phyloP scores from a whole-genome alignment of 371 early-diverging fungal genomes.

The Rhizomucor pusillus region DNA sequence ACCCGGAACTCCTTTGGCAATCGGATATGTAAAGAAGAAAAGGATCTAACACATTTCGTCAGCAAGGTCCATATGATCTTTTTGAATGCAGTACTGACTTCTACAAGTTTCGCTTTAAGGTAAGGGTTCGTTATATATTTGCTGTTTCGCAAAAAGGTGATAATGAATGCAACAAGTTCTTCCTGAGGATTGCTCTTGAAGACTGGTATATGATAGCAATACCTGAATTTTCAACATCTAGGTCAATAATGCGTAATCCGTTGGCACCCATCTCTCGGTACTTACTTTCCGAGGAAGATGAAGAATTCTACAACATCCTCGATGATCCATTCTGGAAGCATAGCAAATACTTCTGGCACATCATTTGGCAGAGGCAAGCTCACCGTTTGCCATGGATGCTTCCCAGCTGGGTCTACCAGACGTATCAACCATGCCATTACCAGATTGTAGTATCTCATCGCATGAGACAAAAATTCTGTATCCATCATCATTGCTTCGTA shows the following conservation, averaged over 20 bases:
- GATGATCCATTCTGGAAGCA: conserved; percentile 91
- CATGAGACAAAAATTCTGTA: conserved; percentile 54
- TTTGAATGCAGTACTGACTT: conserved; percentile 45
- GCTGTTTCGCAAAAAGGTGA: conserved; percentile 76
- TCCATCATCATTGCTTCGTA: conserved; percentile 80
- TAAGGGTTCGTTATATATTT: conserved; percentile 91
- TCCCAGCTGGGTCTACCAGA: conserved; percentile 49
- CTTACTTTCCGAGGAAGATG: conserved; percentile 59
- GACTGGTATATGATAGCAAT: conserved; percentile 60
- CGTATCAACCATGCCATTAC: conserved; percentile 81
- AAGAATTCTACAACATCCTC: conserved; percentile 84
- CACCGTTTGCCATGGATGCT: conserved; percentile 55
- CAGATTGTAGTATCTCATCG: conserved; percentile 77
- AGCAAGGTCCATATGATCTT: not conserved
- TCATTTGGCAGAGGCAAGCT: conserved; percentile 52
- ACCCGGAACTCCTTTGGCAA: conserved; percentile 49
- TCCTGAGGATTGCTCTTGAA: conserved; percentile 60
- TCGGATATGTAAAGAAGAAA: conserved; percentile 69
- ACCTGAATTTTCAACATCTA: conserved; percentile 15
- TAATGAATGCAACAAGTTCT: conserved; percentile 75
- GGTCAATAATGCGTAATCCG: not conserved
- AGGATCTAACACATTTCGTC: conserved; percentile 50
- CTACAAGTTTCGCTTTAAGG: conserved; percentile 90
- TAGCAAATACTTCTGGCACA: conserved; percentile 63
- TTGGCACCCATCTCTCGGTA: not conserved